A percentile compares a stretch with the other conserved stretches of the same genome.
Evolutionary conservation across 1,139 yeast species (phyloP).

Genomic region (Zygosaccharomyces pseudobailii): DNA sequence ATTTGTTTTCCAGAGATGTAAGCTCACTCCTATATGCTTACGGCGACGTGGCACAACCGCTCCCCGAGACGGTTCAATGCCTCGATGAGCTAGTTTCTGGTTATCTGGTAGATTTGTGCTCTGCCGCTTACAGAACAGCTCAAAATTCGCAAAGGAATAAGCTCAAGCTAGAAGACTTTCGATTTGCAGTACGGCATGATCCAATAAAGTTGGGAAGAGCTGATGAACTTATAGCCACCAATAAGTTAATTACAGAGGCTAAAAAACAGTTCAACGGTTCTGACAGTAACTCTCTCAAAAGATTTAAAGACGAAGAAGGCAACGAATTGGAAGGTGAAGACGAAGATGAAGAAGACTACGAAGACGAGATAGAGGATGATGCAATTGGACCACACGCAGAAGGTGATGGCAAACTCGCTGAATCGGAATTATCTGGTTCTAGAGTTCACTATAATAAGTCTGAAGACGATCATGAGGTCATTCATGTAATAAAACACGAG

Average conservation of each 20-base stretch:
- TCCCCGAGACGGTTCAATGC: constrained; percentile 70
- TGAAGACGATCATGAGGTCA: not conserved
- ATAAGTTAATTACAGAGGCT: constrained; percentile 72
- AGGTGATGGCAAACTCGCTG: constrained; percentile 1
- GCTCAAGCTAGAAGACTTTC: constrained; percentile 82
- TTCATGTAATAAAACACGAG: not conserved
- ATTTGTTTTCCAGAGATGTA: constrained; percentile 58
- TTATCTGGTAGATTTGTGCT: constrained; percentile 66
- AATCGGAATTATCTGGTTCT: not conserved
- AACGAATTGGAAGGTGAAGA: constrained; percentile 35
- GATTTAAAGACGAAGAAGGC: constrained; percentile 31
- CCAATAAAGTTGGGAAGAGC: constrained; percentile 80
- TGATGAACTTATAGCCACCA: constrained; percentile 70
- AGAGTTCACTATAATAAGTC: not conserved
- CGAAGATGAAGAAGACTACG: constrained; percentile 28
- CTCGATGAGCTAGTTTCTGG: constrained; percentile 81
- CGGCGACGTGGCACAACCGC: constrained; percentile 80
- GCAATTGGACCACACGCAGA: constrained; percentile 2
- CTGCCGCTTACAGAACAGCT: constrained; percentile 44
- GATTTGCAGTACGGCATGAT: constrained; percentile 77
- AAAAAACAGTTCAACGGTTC: constrained; percentile 75
- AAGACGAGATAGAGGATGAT: constrained; percentile 15
- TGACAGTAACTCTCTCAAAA: constrained; percentile 43
- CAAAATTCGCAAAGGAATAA: constrained; percentile 59
- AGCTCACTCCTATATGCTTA: constrained; percentile 75